These are phyloP conservation scores for Rheum nobile DNA, from an alignment of 148 eudicot species.

Conservation along the genomic window DNA sequence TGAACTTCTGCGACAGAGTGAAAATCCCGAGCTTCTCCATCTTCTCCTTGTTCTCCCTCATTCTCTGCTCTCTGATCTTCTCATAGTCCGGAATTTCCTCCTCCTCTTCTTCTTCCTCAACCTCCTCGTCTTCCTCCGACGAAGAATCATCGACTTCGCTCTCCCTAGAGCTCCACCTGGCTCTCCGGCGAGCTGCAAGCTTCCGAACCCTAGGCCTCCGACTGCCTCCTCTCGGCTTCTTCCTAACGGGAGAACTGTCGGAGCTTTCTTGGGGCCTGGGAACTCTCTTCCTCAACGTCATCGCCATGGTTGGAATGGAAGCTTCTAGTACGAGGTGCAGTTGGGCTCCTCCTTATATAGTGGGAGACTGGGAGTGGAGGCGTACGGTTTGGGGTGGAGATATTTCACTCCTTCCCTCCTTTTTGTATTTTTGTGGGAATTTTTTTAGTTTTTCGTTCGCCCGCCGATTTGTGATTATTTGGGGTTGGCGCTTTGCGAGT, in stretches of 20 bases:
- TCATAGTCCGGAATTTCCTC: constrained; percentile 30
- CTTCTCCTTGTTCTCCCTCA: constrained; percentile 58
- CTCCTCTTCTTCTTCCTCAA: neutral
- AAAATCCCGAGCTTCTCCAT: constrained; percentile 72
- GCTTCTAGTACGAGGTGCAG: neutral
- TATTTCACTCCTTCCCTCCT: too few species aligned
- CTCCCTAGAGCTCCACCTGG: neutral
- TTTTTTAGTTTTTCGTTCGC: too few species aligned
- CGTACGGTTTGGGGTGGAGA: too few species aligned
- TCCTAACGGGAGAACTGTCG: neutral
- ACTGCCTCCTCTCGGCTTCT: neutral
- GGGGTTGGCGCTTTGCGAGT: too few species aligned
- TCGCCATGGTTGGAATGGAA: constrained; percentile 4
- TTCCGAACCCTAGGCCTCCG: neutral
- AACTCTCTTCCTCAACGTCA: constrained; percentile 1
- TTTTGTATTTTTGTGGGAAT: too few species aligned
- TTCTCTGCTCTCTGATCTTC: constrained; percentile 56
- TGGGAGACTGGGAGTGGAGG: neutral
- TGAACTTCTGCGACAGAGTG: constrained; percentile 55
- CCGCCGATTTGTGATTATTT: too few species aligned
- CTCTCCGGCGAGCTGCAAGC: neutral
- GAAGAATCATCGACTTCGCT: neutral
- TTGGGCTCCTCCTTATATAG: neutral
- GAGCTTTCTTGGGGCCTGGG: neutral
- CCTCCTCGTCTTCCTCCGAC: neutral